Conservation (phyloP, 2,329 filamentous ascomycete species). For the Aaosphaeria pasadenensis region DNA sequence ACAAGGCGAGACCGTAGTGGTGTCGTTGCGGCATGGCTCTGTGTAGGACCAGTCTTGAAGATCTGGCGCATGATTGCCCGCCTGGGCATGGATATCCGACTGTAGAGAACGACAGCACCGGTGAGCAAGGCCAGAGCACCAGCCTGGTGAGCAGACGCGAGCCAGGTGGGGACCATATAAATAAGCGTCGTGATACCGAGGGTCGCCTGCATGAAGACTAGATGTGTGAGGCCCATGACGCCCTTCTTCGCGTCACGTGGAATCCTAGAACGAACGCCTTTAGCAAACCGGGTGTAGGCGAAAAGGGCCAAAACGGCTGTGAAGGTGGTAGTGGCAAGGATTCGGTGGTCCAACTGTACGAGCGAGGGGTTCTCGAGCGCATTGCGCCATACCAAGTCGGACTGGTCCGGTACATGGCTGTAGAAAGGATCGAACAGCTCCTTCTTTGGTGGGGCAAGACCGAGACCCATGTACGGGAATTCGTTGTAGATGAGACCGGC, state of each 20-base stretch:
- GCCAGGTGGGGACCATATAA: constrained; percentile 85
- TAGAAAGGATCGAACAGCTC: constrained; percentile 89
- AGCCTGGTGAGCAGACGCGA: constrained; percentile 91
- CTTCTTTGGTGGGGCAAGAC: constrained; percentile 72
- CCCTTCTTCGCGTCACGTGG: constrained; percentile 65
- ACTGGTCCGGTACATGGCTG: constrained; percentile 70
- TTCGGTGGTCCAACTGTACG: constrained; percentile 93
- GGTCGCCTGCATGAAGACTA: constrained; percentile 76
- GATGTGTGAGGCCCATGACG: constrained; percentile 75
- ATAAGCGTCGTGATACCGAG: constrained; percentile 89
- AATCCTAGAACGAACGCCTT: constrained; percentile 57
- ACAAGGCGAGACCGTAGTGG: not conserved
- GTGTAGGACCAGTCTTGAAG: constrained; percentile 17
- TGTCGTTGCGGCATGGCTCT: constrained; percentile 3
- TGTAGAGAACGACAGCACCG: constrained; percentile 75
- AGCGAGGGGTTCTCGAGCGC: constrained; percentile 95
- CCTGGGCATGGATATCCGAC: constrained; percentile 39
- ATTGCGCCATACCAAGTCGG: constrained; percentile 94
- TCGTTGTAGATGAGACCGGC: constrained; percentile 98
- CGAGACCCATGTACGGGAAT: constrained; percentile 91
- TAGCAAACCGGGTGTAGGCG: constrained; percentile 71
- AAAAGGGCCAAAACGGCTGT: constrained; percentile 75
- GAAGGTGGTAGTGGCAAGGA: constrained; percentile 87
- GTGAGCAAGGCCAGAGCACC: constrained; percentile 83
- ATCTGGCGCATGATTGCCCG: constrained; percentile 29